A percentile compares a stretch with the other conserved stretches of the same genome.
Conservation (phyloP, 2,329 filamentous ascomycete species). For the Aureobasidium uvarum region DNA sequence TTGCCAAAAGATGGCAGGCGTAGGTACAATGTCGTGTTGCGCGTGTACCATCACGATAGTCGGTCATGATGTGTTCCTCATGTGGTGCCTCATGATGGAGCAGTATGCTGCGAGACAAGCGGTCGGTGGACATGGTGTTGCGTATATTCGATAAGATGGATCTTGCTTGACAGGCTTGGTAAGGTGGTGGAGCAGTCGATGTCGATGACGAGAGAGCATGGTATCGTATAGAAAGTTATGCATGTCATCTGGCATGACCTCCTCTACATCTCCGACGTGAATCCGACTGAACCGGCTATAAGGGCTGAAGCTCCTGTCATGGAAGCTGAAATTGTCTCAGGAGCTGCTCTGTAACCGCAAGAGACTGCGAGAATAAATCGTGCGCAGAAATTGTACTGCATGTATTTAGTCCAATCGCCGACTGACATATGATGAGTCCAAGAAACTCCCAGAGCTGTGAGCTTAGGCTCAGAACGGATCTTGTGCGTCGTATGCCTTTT, state of each 20-base stretch:
- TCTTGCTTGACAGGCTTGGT: conserved; percentile 10
- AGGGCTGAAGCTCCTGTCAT: neutral
- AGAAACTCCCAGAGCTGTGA: too few species aligned
- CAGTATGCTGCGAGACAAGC: neutral
- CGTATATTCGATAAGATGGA: neutral
- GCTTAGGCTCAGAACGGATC: neutral
- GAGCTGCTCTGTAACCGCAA: neutral
- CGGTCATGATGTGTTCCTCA: too few species aligned
- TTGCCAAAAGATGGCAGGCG: neutral
- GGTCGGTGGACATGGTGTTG: neutral
- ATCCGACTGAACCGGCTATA: too few species aligned
- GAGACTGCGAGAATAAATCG: neutral
- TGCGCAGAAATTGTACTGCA: too few species aligned
- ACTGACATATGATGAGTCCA: too few species aligned
- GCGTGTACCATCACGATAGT: neutral
- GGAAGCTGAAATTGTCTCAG: neutral
- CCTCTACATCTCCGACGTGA: neutral
- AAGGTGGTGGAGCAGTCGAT: neutral
- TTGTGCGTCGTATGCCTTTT: neutral
- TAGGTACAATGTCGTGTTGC: neutral
- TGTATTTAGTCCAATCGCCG: neutral
- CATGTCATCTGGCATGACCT: neutral
- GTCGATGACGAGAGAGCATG: neutral
- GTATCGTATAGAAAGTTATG: too few species aligned
- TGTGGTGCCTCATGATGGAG: neutral